These are phyloP conservation scores for Lactarius quietus DNA, from an alignment of 768 basidiomycete genomes.

Conservation along the genomic window DNA sequence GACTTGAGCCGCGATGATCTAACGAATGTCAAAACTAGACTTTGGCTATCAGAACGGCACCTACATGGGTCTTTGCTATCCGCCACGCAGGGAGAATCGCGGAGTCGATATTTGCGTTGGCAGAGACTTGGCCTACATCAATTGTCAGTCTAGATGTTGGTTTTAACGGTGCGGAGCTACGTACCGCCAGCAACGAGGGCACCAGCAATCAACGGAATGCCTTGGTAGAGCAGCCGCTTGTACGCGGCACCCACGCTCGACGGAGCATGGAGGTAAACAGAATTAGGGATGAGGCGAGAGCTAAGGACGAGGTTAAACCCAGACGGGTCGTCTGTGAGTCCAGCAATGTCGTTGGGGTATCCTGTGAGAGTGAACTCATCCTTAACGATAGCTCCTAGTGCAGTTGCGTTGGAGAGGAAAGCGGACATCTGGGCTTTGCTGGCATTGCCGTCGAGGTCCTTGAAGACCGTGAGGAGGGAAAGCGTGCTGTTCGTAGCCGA, in stretches of 20 bases:
- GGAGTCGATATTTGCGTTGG: constrained; percentile 34
- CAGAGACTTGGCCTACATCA: constrained; percentile 33
- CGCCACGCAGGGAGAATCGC: constrained; percentile 39
- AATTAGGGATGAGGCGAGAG: constrained; percentile 20
- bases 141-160: background rate
- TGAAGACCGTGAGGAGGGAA: constrained; percentile 25
- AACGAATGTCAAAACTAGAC: background rate
- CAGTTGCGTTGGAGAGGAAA: no score
- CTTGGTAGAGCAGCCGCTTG: constrained; percentile 12
- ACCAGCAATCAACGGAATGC: constrained; percentile 1
- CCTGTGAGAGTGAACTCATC: constrained; percentile 9
- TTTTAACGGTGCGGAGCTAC: background rate
- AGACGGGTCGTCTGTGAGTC: constrained; percentile 15
- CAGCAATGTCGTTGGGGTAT: constrained; percentile 9
- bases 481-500: constrained; percentile 9
- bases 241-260: constrained; percentile 22
- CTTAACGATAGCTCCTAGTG: constrained; percentile 25
- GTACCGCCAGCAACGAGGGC: constrained; percentile 15
- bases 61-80: constrained; percentile 38
- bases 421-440: constrained; percentile 16
- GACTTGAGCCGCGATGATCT: background rate
- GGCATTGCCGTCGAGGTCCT: constrained; percentile 24
- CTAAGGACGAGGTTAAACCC: constrained; percentile 17
- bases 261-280: no score
- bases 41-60: constrained; percentile 3